Conservation (phyloP, 768 basidiomycete genomes). For the Boletus sp. region DNA sequence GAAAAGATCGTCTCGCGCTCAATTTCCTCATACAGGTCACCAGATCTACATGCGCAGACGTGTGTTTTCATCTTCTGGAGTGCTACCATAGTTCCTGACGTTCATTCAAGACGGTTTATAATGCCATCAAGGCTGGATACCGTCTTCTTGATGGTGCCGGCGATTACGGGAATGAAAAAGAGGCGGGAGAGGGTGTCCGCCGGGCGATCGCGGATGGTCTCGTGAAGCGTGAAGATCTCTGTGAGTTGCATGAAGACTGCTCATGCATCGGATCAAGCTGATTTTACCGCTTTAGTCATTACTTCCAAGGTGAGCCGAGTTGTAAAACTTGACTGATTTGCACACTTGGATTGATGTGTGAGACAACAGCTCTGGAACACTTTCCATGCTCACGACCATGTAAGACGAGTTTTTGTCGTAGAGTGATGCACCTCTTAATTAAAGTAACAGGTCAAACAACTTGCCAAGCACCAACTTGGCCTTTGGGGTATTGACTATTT, state of each 20-base stretch:
- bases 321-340: background rate
- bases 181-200: constrained; percentile 75
- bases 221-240: constrained; percentile 85
- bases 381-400: constrained; percentile 78
- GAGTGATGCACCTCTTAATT: background rate
- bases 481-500: constrained; percentile 87
- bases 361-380: constrained; percentile 79
- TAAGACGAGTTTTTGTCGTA: constrained; percentile 29
- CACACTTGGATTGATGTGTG: constrained; percentile 3
- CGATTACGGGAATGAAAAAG: constrained; percentile 89
- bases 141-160: constrained; percentile 84
- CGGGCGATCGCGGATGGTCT: constrained; percentile 79
- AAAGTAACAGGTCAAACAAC: constrained; percentile 47
- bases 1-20: background rate
- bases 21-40: constrained; percentile 43
- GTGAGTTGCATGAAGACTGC: constrained; percentile 41
- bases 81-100: background rate
- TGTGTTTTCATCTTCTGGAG: constrained; percentile 27
- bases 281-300: constrained; percentile 50
- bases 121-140: constrained; percentile 84
- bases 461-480: constrained; percentile 62
- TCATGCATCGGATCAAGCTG: background rate
- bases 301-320: constrained; percentile 64
- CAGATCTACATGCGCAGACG: constrained; percentile 59
- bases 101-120: constrained; percentile 63